Evolutionary conservation across 352 stramenopile genomes (phyloP), one percentile per base, ranked within the genome.

Genomic region (Phytophthora hybrid): DNA sequence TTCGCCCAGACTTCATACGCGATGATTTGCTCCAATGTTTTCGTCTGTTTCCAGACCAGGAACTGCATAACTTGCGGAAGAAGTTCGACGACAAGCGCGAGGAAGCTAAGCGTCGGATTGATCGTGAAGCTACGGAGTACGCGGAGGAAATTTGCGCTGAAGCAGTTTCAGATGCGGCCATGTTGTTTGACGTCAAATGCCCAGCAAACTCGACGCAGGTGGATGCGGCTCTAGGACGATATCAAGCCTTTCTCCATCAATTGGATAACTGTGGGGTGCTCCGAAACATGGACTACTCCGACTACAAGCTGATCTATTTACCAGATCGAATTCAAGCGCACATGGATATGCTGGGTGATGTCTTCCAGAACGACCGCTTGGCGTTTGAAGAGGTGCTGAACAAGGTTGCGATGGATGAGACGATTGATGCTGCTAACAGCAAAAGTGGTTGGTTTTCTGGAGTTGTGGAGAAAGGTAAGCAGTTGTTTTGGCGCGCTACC

Each of bases 161-260:
- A 11, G 5, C 32, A 39, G 32, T 13, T 13, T 6, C 3, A 39
- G 10, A 13, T 39, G 32, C 32, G 10, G 2, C 32, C 7, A 19
- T 69, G 41, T 23, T 79, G 6, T 79, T 79, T 62, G 46, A 67
- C 52, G 46, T 73, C 9, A 19, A 21, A 69, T 37, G 14, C 9
- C 32, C 52, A 4, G 13, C 9, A 10, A 69, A 59, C 21, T 19
- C 62, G 8, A 13, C 21, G 16, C 16, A 32, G 47, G 63, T 73
- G 51, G 62, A 79, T 49, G 19, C 0, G 9, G 51, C 18, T 3
- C 49, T 31, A 13, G 11, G 5, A 11, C 23, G 11, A 3, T 73
- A 69, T 8, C 7, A 46, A 7, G 4, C 6, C 6, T 41, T 73
- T 5, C 19, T 76, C 3, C n/a, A 47, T 9, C 18, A 41, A 21